Base-by-base conservation (phyloP, 179 eudicot genomes). In the Silene noctiflora region DNA sequence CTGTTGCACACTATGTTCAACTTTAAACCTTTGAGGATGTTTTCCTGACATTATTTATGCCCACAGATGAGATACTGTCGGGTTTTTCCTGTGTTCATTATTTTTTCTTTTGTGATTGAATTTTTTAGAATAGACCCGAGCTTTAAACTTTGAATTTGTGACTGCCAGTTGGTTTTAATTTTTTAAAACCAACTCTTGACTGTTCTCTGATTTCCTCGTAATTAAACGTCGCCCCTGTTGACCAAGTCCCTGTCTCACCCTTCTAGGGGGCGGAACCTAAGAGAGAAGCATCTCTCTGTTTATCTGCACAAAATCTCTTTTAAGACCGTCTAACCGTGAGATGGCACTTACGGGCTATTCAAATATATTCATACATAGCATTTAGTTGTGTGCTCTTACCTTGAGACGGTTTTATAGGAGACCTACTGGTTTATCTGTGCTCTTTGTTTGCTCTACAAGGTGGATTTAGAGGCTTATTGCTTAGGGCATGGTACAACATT, bases 1-100 rank as follows among this genome's bases (percentile, higher is more conserved):
- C 78, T 76, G 81, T 56, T 81, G 81, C 86, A 75, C 73, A 69
- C 77, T 80, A 75, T 33, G 69, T 48, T 13, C 64, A 14, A 55
- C 77, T 69, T 39, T 0, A 58, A 35, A n/a, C 75, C 76, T 69
- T 72, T 76, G 85, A 77, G 70, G 80, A 76, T 73, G 82, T 63
- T 76, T 69, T 77, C 70, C 59, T 6, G 69, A 79, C 65, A 24
- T 72, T 63, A 55, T 35, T 76, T 24, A 67, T 29, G 10, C 66
- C 67, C 59, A 5, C 48, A 39, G 63, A 60, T 77, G 71, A 62
- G 53, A 16, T 55, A 55, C 59, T 55, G 59, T 55, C 59, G 59
- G 59, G 59, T 62, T 24, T 21, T 62, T 62, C 67, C 39, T n/a
- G 44, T 51, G 35, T 70, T 48, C 16, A 55, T 48, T 51, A 20